These are phyloP conservation scores for Chamaecrista fasciculata DNA, from an alignment of 306 rosid species.

Conservation along the genomic window DNA sequence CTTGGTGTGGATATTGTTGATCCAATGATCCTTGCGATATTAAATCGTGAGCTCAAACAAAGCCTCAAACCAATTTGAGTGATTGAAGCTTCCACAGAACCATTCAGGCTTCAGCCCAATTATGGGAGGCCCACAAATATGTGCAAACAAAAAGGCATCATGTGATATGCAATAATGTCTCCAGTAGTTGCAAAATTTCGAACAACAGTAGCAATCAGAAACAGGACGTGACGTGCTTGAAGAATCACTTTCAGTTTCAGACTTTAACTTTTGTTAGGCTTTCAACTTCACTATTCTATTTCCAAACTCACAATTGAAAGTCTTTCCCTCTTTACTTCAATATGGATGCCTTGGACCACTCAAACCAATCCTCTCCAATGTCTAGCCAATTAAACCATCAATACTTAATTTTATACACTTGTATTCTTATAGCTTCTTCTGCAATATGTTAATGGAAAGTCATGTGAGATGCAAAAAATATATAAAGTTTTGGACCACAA, in stretches of 20 bases:
- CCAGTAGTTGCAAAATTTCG: too few species aligned
- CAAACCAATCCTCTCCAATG: too few species aligned
- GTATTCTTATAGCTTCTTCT: conserved; percentile 17
- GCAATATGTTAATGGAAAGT: too few species aligned
- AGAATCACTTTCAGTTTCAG: not conserved
- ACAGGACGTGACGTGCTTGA: not conserved
- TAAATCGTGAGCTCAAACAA: too few species aligned
- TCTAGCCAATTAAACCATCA: too few species aligned
- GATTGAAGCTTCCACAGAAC: not conserved
- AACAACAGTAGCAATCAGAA: too few species aligned
- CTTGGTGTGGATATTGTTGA: not conserved
- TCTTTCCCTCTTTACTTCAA: not conserved
- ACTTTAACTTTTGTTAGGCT: not conserved
- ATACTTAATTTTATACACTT: too few species aligned
- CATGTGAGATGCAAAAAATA: too few species aligned
- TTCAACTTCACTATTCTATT: not conserved
- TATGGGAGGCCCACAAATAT: not conserved
- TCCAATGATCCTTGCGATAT: not conserved
- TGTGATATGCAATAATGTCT: too few species aligned
- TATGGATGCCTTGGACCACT: not conserved
- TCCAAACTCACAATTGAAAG: not conserved
- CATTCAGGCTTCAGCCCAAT: not conserved
- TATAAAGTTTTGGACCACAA: conserved; percentile 24
- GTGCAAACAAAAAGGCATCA: too few species aligned
- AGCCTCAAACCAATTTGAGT: not conserved